Evolutionary conservation across 306 rosid genomes (phyloP).

Genomic region (Trifolium repens): DNA sequence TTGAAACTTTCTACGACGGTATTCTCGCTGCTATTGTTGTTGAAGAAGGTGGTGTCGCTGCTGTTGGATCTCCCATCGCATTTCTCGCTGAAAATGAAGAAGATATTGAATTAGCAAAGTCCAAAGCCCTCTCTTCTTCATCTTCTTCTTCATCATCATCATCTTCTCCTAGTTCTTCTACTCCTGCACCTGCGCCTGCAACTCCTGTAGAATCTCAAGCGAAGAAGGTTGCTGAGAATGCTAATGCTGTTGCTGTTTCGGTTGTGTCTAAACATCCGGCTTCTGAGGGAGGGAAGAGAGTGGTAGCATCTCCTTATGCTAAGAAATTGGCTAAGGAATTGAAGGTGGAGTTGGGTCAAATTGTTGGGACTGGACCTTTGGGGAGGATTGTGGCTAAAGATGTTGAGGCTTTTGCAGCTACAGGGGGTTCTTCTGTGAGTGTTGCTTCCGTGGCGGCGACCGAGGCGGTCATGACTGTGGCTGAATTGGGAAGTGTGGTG

Average conservation of each 20-base stretch:
- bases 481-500: constrained; percentile 78
- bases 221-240: constrained; percentile 28
- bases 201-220: constrained; percentile 38
- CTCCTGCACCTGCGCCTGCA: neutral
- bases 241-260: neutral
- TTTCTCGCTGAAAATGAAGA: constrained; percentile 85
- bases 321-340: constrained; percentile 91
- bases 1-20: constrained; percentile 96
- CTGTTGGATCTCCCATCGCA: constrained; percentile 92
- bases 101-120: constrained; percentile 73
- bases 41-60: constrained; percentile 83
- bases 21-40: constrained; percentile 93
- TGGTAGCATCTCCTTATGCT: constrained; percentile 93
- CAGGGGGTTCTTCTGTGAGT: constrained; percentile 5
- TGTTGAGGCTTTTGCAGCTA: constrained; percentile 71
- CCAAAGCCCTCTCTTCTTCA: constrained; percentile 61
- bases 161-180: neutral
- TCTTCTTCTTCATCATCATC: constrained; percentile 41
- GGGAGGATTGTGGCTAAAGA: constrained; percentile 96
- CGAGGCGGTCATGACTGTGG: constrained; percentile 6
- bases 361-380: constrained; percentile 80
- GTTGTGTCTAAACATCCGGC: constrained; percentile 79
- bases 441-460: constrained; percentile 7
- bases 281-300: constrained; percentile 87
- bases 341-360: constrained; percentile 69